Evolutionary conservation across 192 early-diverging fungal genomes (phyloP), one percentile per base, ranked within the genome.

Genomic region (Chytriomyces confervae): DNA sequence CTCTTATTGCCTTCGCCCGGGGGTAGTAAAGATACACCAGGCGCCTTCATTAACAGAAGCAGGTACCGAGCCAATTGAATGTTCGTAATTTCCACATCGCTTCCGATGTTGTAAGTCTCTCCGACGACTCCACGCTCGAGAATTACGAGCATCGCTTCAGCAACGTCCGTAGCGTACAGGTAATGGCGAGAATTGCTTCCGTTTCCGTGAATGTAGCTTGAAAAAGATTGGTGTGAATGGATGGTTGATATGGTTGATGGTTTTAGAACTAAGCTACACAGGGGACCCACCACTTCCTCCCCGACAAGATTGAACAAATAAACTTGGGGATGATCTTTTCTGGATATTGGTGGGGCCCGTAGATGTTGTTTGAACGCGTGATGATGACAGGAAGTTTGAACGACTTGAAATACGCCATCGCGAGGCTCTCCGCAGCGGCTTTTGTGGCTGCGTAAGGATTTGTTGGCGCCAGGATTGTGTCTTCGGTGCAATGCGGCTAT

Each of bases 251-350:
- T 24, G 66, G 18, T 44, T 53, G 65, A 16, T 20, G 47, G 27
- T 24, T 71, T 11, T 66, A 3, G 5, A 23, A 27, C 76, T 8
- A 48, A 49, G 3, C 11, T 36, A 36, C 2, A 36, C 36, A 36
- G 36, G 0, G 36, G 36, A 78, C 79, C 5, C 50, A 89, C 89
- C 86, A 86, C 80, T 89, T 90, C 23, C 82, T 82, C 43, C 80
- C 85, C 43, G 83, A 72, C 20, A 90, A 62, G 24, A 93, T 66
- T 66, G 86, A 86, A 77, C 89, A 91, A 18, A 94, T 90, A 65
- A 95, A 94, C 80, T 94, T 95, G 23, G 94, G 92, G 45, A 92
- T 93, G 63, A 95, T 90, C 81, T 95, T 95, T 79, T 95, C 94
- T 44, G 94, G 94, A 75, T 93, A 95, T 77, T 94, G 92, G 62